phyloP scores from a whole-genome alignment of 208 protist species.

The Vickermania ingenoplastis region DNA sequence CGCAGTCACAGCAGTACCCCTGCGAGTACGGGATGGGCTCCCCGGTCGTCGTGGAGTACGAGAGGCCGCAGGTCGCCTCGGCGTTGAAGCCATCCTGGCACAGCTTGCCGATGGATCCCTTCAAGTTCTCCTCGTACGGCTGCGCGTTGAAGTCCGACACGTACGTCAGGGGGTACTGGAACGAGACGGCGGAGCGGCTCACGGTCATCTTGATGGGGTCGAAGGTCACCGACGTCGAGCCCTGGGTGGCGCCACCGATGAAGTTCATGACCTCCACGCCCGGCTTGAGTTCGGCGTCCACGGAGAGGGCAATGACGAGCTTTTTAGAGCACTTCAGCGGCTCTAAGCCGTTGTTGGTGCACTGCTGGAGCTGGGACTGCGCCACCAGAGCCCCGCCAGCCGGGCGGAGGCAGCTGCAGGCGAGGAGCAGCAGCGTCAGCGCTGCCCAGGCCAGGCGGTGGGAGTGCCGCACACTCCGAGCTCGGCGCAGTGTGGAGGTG shows the following conservation, averaged over 20 bases:
- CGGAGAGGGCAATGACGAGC: conserved; percentile 66
- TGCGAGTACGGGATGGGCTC: conserved; percentile 62
- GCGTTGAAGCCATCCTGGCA: conserved; percentile 48
- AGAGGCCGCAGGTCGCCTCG: conserved; percentile 64
- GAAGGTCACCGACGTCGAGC: conserved; percentile 29
- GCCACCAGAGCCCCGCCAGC: conserved; percentile 21
- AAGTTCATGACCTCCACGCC: conserved; percentile 58
- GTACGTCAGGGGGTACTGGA: conserved; percentile 80
- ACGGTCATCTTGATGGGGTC: conserved; percentile 45
- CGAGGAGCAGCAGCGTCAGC: not conserved
- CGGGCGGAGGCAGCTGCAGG: not conserved
- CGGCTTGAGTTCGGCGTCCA: conserved; percentile 42
- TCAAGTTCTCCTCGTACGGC: conserved; percentile 61
- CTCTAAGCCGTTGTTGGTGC: conserved; percentile 31
- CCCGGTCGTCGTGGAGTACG: conserved; percentile 19
- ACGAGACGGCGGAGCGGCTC: conserved; percentile 48
- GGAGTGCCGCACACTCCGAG: no score
- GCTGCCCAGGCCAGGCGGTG: not conserved
- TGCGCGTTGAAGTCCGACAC: conserved; percentile 77
- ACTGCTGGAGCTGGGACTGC: conserved; percentile 66
- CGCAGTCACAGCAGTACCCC: conserved; percentile 83
- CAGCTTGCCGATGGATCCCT: conserved; percentile 26
- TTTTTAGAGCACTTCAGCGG: conserved; percentile 56
- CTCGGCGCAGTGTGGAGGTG: no score
- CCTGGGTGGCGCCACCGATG: conserved; percentile 39